Conservation (phyloP, 495 filamentous ascomycete species). For the Xylaria intraflava region DNA sequence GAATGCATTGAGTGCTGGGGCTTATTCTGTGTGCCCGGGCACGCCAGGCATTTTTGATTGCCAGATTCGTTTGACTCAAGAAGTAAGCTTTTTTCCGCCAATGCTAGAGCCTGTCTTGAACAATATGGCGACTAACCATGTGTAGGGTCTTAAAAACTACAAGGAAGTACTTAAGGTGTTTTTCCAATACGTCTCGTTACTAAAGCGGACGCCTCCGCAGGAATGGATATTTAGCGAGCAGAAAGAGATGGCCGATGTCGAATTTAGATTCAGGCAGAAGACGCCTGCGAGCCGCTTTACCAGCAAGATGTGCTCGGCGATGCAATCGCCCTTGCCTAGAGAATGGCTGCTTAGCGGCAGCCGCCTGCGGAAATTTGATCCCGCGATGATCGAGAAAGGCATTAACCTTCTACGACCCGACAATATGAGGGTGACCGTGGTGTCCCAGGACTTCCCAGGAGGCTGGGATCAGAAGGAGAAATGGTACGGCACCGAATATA, state of each 20-base stretch:
- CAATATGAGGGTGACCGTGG: slow-evolving; percentile 78
- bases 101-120: background rate
- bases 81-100: slow-evolving; percentile 38
- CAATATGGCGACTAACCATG: background rate
- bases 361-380: slow-evolving; percentile 67
- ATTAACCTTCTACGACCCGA: slow-evolving; percentile 73
- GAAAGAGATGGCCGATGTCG: slow-evolving; percentile 80
- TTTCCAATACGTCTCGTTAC: slow-evolving; percentile 90
- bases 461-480: slow-evolving; percentile 85
- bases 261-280: slow-evolving; percentile 94
- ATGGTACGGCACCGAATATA: slow-evolving; percentile 98
- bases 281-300: slow-evolving; percentile 81
- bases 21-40: slow-evolving; percentile 70
- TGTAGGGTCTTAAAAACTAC: slow-evolving; percentile 63
- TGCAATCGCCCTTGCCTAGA: slow-evolving; percentile 84
- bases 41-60: slow-evolving; percentile 73
- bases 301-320: slow-evolving; percentile 68
- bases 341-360: slow-evolving; percentile 79
- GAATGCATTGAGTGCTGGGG: slow-evolving; percentile 76
- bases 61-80: slow-evolving; percentile 75
- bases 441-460: slow-evolving; percentile 75
- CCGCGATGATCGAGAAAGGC: slow-evolving; percentile 66
- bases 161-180: slow-evolving; percentile 78
- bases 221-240: slow-evolving; percentile 92
- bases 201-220: slow-evolving; percentile 73